Evolutionary conservation across 2,329 filamentous ascomycete species (phyloP).

Genomic region (Geosmithia morbida): DNA sequence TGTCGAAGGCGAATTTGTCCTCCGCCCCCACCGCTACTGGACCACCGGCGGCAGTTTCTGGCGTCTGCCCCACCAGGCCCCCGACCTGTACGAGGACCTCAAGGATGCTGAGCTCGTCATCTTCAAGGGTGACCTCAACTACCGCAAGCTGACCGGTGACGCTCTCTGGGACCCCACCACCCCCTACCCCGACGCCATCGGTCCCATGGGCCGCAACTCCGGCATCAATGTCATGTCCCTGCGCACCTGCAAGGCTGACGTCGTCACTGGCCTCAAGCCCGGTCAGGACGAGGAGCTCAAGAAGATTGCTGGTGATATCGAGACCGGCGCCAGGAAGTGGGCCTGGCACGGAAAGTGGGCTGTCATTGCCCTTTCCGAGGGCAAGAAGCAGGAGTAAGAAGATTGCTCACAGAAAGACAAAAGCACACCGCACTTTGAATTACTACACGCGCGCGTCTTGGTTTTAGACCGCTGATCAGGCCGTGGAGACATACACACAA

Average conservation of each 20-base stretch:
- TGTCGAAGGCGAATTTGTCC: conserved; percentile 65
- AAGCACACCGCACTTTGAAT: no score
- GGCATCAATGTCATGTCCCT: conserved; percentile 76
- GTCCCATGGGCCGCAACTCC: conserved; percentile 67
- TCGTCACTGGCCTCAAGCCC: conserved; percentile 72
- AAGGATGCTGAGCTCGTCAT: conserved; percentile 76
- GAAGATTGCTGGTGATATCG: conserved; percentile 45
- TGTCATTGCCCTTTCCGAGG: conserved; percentile 48
- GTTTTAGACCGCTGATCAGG: no score
- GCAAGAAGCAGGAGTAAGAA: conserved; percentile 1
- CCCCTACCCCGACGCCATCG: conserved; percentile 71
- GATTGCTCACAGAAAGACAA: not conserved
- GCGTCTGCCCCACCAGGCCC: conserved; percentile 59
- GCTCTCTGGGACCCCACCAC: conserved; percentile 70
- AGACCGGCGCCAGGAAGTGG: conserved; percentile 65
- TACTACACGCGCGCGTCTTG: no score
- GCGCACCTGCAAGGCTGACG: conserved; percentile 91
- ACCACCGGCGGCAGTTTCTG: conserved; percentile 79
- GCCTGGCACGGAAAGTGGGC: conserved; percentile 96
- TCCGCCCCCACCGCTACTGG: conserved; percentile 86
- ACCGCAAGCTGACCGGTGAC: conserved; percentile 82
- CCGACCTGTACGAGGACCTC: conserved; percentile 60
- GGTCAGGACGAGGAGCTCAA: conserved; percentile 75
- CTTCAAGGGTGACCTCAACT: conserved; percentile 97
- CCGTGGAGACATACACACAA: no score